Base-by-base conservation (phyloP, 1,284 basidiomycete species). In the Meripilus lineatus region DNA sequence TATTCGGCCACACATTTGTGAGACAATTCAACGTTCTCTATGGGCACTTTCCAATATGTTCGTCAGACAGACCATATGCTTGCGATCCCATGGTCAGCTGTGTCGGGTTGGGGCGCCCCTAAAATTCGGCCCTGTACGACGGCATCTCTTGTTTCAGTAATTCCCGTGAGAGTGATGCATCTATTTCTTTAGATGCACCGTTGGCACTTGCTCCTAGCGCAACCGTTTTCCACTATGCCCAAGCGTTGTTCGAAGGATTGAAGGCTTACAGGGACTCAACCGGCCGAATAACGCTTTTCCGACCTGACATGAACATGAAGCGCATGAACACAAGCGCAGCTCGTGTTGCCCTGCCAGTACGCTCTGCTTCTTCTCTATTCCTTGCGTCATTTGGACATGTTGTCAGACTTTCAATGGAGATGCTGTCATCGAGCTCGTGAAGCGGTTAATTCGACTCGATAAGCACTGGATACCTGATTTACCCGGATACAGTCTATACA, bases 221-320 rank as follows among this genome's bases (percentile, higher is more conserved):
- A 10, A 90, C 89, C 49, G 92, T 96, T 25, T 75, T 99, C 51
- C 95, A 99, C 67, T 99, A 99, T 67, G 94, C 93, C 0, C 86
- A 89, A 56, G 79, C 81, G 23, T 61, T 90, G 44, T 99, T 99
- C 58, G 95, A 99, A 63, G 95, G 95, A 20, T 81, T 97, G 78
- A 99, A 99, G 64, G 95, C 94, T 1, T 99, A 98, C 70, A 76
- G 85, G 45, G 84, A 89, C 53, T 69, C 79, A 40, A 71, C 84
- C 38, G 93, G 89, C 18, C 81, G 78, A 40, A 79, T 96, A 11
- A 83, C 90, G 11, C 68, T 99, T 49, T 99, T 99, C 77, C 75
- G 96, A 41, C 96, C 96, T 1, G 93, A 99, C 63, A 95, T 94
- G 86, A 99, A 99, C 72, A 98, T 99, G 94, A 81, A 81, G 63